Conservation (phyloP, 495 filamentous ascomycete genomes). For the Jackrogersella multiformis region DNA sequence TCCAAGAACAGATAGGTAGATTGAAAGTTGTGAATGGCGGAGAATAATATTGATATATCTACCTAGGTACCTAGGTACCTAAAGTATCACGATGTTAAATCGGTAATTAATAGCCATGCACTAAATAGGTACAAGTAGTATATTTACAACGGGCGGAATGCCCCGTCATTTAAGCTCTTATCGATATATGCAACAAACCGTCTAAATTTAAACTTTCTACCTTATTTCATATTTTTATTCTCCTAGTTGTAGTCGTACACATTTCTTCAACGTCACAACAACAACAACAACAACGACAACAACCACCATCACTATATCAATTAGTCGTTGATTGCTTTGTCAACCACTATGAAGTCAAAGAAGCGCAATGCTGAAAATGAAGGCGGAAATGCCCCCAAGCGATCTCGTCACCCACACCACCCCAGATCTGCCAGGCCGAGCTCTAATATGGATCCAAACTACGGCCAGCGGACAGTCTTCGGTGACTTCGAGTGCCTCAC, state of each 20-base stretch:
- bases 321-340: not conserved
- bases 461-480: slow-evolving; percentile 80
- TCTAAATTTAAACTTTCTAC: not conserved
- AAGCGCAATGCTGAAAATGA: slow-evolving; percentile 45
- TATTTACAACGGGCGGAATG: too few relatives aligned
- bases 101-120: too few relatives aligned
- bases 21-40: not conserved
- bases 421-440: not conserved
- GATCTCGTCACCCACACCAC: slow-evolving; percentile 3
- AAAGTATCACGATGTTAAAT: too few relatives aligned
- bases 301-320: not conserved
- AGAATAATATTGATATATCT: too few relatives aligned
- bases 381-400: slow-evolving; percentile 29
- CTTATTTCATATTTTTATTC: not conserved
- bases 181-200: not conserved
- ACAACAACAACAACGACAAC: too few relatives aligned
- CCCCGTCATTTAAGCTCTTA: not conserved
- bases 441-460: slow-evolving; percentile 66
- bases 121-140: not conserved
- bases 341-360: slow-evolving; percentile 43
- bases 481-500: slow-evolving; percentile 70
- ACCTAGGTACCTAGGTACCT: too few relatives aligned
- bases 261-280: not conserved
- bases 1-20: not conserved
- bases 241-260: not conserved